Evolutionary conservation across 306 rosid species (phyloP).

Genomic region (Sophora flavescens): DNA sequence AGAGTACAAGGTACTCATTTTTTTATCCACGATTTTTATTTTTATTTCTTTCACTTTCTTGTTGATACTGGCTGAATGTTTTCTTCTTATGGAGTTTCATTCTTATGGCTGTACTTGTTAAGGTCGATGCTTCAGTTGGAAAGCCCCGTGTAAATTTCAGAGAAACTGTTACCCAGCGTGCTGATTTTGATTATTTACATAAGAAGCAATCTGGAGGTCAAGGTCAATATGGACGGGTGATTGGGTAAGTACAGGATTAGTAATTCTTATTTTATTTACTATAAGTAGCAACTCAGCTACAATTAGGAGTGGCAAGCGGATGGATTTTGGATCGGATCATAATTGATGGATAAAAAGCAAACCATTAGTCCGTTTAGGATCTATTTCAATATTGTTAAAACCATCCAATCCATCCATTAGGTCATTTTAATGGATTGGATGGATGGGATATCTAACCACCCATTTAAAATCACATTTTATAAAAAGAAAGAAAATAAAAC

Average conservation of each 20-base stretch:
- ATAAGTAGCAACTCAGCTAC: background rate
- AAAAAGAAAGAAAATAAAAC: background rate
- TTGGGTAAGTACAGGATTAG: constrained; percentile 74
- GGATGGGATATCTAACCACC: background rate
- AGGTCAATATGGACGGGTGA: constrained; percentile 98
- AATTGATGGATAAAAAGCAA: background rate
- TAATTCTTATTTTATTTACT: constrained; percentile 27
- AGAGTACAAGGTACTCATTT: constrained; percentile 80
- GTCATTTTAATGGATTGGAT: background rate
- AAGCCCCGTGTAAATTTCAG: constrained; percentile 99
- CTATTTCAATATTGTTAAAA: background rate
- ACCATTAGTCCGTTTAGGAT: background rate
- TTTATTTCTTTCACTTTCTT: background rate
- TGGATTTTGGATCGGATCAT: background rate
- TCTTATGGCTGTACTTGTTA: constrained; percentile 37
- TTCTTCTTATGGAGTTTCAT: constrained; percentile 41
- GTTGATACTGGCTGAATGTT: constrained; percentile 36
- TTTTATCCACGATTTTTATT: background rate
- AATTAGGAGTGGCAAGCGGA: background rate
- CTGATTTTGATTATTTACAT: constrained; percentile 95
- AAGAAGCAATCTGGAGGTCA: constrained; percentile 98
- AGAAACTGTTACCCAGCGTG: constrained; percentile 94
- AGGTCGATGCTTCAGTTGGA: constrained; percentile 98
- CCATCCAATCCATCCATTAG: background rate
- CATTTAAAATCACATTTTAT: background rate